Conservation (phyloP, 192 early-diverging fungal species). For the Coemansia sp. region DNA sequence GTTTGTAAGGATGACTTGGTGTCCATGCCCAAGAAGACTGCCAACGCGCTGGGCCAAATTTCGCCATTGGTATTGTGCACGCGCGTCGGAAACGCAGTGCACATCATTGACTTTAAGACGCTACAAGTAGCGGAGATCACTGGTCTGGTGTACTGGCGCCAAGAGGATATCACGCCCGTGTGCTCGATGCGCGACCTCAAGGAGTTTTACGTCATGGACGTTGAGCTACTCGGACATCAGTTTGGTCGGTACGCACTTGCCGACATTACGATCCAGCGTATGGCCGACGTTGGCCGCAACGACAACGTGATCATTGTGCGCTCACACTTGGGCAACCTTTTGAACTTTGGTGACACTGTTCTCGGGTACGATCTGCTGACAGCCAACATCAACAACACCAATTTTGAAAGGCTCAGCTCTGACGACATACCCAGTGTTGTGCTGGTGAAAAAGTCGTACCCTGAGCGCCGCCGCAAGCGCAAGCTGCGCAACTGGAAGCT, state of each 20-base stretch:
- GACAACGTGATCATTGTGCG: conserved; percentile 87
- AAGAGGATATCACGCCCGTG: conserved; percentile 71
- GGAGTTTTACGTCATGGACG: conserved; percentile 96
- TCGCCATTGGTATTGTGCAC: conserved; percentile 81
- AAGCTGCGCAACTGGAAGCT: conserved; percentile 91
- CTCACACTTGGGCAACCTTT: conserved; percentile 88
- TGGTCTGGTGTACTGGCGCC: conserved; percentile 80
- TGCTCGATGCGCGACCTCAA: conserved; percentile 78
- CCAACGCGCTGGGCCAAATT: conserved; percentile 83
- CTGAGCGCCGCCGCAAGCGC: conserved; percentile 84
- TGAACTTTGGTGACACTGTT: conserved; percentile 90
- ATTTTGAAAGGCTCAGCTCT: conserved; percentile 72
- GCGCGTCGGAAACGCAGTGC: conserved; percentile 85
- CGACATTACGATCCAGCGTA: conserved; percentile 83
- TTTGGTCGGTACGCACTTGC: conserved; percentile 81
- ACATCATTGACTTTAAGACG: conserved; percentile 87
- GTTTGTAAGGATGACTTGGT: conserved; percentile 97
- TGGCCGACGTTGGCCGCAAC: conserved; percentile 78
- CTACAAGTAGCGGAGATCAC: conserved; percentile 76
- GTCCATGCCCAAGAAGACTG: conserved; percentile 82
- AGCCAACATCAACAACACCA: conserved; percentile 90
- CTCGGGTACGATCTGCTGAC: conserved; percentile 88
- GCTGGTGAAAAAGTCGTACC: conserved; percentile 90
- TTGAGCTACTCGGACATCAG: conserved; percentile 77
- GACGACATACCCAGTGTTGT: conserved; percentile 84